Conservation (phyloP, 2,329 filamentous ascomycete species). For the Colletotrichum tabaci region DNA sequence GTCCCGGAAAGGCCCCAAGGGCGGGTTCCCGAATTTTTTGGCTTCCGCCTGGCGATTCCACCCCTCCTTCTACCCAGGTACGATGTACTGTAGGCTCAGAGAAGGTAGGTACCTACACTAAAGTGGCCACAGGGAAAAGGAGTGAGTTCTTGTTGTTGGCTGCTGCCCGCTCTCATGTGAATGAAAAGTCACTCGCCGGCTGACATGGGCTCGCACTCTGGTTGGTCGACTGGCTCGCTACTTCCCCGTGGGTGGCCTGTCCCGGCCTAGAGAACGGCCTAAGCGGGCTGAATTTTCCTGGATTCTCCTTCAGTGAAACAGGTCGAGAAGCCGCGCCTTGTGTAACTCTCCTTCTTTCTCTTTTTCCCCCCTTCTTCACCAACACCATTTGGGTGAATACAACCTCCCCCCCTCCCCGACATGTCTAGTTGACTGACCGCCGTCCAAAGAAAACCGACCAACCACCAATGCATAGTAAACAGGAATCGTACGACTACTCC, state of each 20-base stretch:
- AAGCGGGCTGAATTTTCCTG: constrained; percentile 42
- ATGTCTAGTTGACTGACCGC: constrained; percentile 28
- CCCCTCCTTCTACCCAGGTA: constrained; percentile 1
- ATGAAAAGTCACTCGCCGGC: constrained; percentile 39
- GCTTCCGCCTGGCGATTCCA: constrained; percentile 37
- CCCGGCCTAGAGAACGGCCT: constrained; percentile 33
- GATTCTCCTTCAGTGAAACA: constrained; percentile 21
- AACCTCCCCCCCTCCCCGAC: constrained; percentile 26
- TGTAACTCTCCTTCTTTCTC: constrained; percentile 37
- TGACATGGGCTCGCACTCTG: constrained; percentile 33
- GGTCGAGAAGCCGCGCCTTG: constrained; percentile 12
- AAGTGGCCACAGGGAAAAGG: not conserved
- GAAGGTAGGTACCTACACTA: too few species aligned
- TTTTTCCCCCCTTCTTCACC: constrained; percentile 38
- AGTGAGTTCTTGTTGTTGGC: not conserved
- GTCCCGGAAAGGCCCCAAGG: constrained; percentile 28
- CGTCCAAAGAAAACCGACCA: constrained; percentile 38
- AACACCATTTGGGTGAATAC: constrained; percentile 46
- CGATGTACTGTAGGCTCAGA: too few species aligned
- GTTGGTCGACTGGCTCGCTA: constrained; percentile 26
- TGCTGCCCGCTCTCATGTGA: constrained; percentile 23
- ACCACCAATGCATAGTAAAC: constrained; percentile 71
- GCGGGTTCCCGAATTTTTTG: constrained; percentile 40
- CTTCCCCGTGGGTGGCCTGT: constrained; percentile 34
- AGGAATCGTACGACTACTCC: constrained; percentile 58